phyloP scores from a whole-genome alignment of 2,329 filamentous ascomycete genomes.

The Colletotrichum sp. region DNA sequence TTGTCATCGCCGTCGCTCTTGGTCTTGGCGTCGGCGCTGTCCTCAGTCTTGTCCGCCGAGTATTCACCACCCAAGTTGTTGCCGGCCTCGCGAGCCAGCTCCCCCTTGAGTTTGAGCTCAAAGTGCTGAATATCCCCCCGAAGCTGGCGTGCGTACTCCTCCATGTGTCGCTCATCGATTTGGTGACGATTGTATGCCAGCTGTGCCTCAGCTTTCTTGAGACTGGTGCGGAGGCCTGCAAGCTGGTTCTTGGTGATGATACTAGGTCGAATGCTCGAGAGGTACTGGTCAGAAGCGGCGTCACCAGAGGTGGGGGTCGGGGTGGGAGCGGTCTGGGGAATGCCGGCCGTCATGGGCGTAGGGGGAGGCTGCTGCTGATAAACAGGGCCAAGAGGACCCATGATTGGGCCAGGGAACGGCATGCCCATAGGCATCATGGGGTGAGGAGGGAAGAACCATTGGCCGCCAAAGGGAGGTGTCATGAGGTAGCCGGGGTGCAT shows the following conservation, averaged over 20 bases:
- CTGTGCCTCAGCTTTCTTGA: constrained; percentile 63
- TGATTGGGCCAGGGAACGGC: constrained; percentile 28
- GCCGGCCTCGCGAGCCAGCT: constrained; percentile 49
- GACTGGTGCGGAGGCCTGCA: constrained; percentile 52
- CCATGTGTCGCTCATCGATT: constrained; percentile 61
- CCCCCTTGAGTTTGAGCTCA: constrained; percentile 48
- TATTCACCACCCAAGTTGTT: constrained; percentile 31
- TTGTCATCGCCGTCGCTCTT: not conserved
- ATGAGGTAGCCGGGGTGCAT: constrained; percentile 1
- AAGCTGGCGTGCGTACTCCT: constrained; percentile 45
- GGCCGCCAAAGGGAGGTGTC: not conserved
- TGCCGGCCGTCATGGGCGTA: not conserved
- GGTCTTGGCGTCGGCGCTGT: not conserved
- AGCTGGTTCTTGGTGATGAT: constrained; percentile 67
- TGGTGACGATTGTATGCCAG: constrained; percentile 67
- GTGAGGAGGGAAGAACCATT: constrained; percentile 14
- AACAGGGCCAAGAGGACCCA: constrained; percentile 27
- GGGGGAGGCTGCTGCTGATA: constrained; percentile 1
- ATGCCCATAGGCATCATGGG: constrained; percentile 15
- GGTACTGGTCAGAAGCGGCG: constrained; percentile 9
- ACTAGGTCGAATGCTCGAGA: constrained; percentile 65
- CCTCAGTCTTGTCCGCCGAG: constrained; percentile 34
- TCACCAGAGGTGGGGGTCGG: not conserved
- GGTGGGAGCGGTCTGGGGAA: not conserved
- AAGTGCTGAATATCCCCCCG: constrained; percentile 55